A percentile compares a stretch with the other conserved stretches of the same genome.
These are phyloP conservation scores for Babesia sp. DNA, from an alignment of 169 alveolate genomes.

Conservation along the genomic window DNA sequence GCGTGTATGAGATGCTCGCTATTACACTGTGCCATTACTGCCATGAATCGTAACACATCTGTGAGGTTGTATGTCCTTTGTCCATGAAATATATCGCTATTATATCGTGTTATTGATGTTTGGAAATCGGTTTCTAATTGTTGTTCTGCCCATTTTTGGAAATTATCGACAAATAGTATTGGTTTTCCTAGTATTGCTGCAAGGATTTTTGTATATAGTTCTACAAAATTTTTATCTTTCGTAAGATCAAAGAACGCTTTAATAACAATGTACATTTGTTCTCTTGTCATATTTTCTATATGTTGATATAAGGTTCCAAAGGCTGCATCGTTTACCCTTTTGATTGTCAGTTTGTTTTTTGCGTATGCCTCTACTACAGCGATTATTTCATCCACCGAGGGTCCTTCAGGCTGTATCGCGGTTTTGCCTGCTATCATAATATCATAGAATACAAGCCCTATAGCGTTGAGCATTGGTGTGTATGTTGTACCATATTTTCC, in stretches of 20 bases:
- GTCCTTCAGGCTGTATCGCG: conserved; percentile 21
- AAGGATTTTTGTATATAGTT: conserved; percentile 22
- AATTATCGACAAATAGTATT: conserved; percentile 2
- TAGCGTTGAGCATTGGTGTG: conserved; percentile 30
- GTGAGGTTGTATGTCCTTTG: background rate
- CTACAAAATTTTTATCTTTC: conserved; percentile 55
- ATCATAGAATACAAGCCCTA: conserved; percentile 61
- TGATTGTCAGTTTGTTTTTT: conserved; percentile 7
- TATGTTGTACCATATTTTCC: conserved; percentile 33
- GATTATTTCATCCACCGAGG: conserved; percentile 1
- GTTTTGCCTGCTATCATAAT: conserved; percentile 55
- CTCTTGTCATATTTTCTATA: background rate
- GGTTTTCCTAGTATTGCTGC: conserved; percentile 34
- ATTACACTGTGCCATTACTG: conserved; percentile 27
- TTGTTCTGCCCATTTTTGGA: conserved; percentile 25
- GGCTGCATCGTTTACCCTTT: conserved; percentile 42
- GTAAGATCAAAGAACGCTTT: conserved; percentile 29
- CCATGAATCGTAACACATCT: conserved; percentile 13
- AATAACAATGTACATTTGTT: conserved; percentile 3
- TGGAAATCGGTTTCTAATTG: background rate
- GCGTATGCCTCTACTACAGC: conserved; percentile 32
- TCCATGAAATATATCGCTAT: background rate
- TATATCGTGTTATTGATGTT: background rate
- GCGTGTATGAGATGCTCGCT: conserved; percentile 52
- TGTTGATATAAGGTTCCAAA: conserved; percentile 39